These are phyloP conservation scores for Lentinula sp. DNA, from an alignment of 768 basidiomycete species.

Conservation along the genomic window DNA sequence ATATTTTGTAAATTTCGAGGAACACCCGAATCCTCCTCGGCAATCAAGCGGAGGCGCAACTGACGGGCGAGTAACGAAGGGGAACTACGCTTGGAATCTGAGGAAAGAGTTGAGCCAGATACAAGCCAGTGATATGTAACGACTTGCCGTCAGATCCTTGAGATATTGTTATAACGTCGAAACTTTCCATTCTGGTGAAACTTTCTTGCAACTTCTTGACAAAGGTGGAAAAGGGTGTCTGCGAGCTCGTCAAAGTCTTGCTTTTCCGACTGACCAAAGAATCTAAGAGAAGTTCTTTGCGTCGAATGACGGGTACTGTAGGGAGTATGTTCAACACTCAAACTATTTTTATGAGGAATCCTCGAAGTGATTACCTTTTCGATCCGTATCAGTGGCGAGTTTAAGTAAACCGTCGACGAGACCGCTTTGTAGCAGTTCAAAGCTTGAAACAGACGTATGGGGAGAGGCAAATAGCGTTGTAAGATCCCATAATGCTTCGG, in stretches of 20 bases:
- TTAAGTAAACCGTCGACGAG: constrained; percentile 82
- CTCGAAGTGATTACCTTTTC: constrained; percentile 39
- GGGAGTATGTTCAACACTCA: not conserved
- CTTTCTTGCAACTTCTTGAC: constrained; percentile 97
- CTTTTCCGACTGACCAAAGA: constrained; percentile 58
- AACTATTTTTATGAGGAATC: constrained; percentile 4
- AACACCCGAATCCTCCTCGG: constrained; percentile 83
- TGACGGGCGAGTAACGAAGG: constrained; percentile 91
- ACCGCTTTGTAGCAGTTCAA: constrained; percentile 92
- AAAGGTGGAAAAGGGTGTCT: constrained; percentile 65
- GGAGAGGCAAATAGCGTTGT: constrained; percentile 75
- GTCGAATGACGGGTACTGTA: constrained; percentile 54
- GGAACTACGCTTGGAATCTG: constrained; percentile 87
- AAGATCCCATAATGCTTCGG: constrained; percentile 62
- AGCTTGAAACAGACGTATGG: constrained; percentile 83
- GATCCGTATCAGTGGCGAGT: constrained; percentile 67
- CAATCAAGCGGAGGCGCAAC: constrained; percentile 82
- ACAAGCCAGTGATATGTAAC: not conserved
- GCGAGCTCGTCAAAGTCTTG: constrained; percentile 34
- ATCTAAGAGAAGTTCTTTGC: constrained; percentile 77
- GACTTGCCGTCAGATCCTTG: constrained; percentile 73
- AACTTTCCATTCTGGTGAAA: constrained; percentile 90
- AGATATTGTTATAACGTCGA: constrained; percentile 88
- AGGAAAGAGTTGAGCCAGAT: not conserved
- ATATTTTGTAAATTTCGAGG: constrained; percentile 85